Evolutionary conservation across 2,329 filamentous ascomycete species (phyloP).

Genomic region (Ophiocordyceps sinensis): DNA sequence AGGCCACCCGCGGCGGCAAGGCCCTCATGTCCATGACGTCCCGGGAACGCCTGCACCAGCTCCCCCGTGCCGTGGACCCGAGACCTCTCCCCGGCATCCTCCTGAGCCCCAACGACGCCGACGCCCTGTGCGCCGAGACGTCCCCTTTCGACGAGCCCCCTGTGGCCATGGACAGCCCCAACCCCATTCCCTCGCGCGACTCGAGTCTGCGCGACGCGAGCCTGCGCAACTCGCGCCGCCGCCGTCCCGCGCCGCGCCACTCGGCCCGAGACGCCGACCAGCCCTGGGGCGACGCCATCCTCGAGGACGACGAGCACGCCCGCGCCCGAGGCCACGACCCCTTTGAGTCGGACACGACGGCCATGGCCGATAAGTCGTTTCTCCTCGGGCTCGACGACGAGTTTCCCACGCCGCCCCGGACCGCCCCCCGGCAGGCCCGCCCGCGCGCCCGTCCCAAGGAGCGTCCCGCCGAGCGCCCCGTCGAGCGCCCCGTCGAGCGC

Average conservation of each 20-base stretch:
- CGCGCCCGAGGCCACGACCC: constrained; percentile 4
- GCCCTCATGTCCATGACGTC: constrained; percentile 63
- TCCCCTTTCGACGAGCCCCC: constrained; percentile 41
- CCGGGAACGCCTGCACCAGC: constrained; percentile 45
- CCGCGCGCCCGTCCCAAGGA: constrained; percentile 4
- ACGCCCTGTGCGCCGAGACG: constrained; percentile 36
- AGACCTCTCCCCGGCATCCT: background rate
- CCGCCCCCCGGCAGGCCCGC: background rate
- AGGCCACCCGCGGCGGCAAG: constrained; percentile 35
- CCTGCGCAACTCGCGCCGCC: too few relatives aligned
- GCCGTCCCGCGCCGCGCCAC: constrained; percentile 35
- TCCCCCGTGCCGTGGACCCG: constrained; percentile 14
- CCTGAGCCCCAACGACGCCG: constrained; percentile 9
- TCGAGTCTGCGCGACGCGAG: constrained; percentile 51
- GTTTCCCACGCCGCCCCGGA: constrained; percentile 6
- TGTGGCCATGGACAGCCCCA: constrained; percentile 20
- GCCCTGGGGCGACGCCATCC: constrained; percentile 24
- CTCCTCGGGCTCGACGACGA: constrained; percentile 10
- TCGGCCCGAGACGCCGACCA: constrained; percentile 18
- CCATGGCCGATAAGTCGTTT: constrained; percentile 8
- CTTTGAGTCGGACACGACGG: background rate
- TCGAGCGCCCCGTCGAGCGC: constrained; percentile 1
- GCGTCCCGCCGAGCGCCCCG: constrained; percentile 8
- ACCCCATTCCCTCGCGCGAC: constrained; percentile 49
- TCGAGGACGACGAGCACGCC: constrained; percentile 23